Percentiles rank a stretch among this genome's conserved stretches.
These are phyloP conservation scores for Curvularia hawaiiensis DNA, from an alignment of 2,329 filamentous ascomycete genomes.

Conservation along the genomic window DNA sequence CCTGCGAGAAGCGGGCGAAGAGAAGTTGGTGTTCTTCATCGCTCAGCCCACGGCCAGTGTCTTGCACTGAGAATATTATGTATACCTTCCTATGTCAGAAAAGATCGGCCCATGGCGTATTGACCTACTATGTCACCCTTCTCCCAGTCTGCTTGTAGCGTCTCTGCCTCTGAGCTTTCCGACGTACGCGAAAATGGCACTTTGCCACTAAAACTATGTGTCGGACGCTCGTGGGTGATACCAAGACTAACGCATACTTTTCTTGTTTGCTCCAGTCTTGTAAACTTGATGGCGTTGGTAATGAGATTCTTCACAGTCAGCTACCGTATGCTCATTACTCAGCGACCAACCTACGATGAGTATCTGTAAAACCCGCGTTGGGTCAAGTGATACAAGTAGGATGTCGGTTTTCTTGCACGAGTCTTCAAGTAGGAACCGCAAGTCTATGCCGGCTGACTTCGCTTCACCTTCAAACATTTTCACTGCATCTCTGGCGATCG, in stretches of 20 bases:
- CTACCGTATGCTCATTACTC: neutral
- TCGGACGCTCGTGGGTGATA: constrained; percentile 38
- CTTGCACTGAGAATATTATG: constrained; percentile 44
- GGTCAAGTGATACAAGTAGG: constrained; percentile 49
- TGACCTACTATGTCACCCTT: constrained; percentile 26
- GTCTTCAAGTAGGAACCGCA: constrained; percentile 41
- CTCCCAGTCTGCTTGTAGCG: constrained; percentile 42
- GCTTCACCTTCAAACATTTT: constrained; percentile 49
- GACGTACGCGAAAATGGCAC: constrained; percentile 21
- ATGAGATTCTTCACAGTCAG: constrained; percentile 42
- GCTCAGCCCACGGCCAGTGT: constrained; percentile 49
- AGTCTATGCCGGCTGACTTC: constrained; percentile 34
- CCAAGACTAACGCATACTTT: constrained; percentile 47
- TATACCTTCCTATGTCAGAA: constrained; percentile 37
- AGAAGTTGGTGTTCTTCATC: constrained; percentile 44
- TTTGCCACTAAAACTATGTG: constrained; percentile 35
- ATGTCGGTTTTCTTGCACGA: constrained; percentile 43
- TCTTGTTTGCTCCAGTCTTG: constrained; percentile 42
- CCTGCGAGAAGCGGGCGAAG: constrained; percentile 41
- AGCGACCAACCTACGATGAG: constrained; percentile 17
- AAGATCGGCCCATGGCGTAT: neutral
- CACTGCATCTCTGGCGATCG: constrained; percentile 40
- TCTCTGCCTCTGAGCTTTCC: constrained; percentile 17
- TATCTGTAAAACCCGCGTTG: constrained; percentile 50
- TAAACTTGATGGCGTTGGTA: constrained; percentile 55